Percentiles rank a stretch among this genome's conserved stretches.
Evolutionary conservation across 2,329 filamentous ascomycete species (phyloP).

Genomic region (Myrmaecium sp.): DNA sequence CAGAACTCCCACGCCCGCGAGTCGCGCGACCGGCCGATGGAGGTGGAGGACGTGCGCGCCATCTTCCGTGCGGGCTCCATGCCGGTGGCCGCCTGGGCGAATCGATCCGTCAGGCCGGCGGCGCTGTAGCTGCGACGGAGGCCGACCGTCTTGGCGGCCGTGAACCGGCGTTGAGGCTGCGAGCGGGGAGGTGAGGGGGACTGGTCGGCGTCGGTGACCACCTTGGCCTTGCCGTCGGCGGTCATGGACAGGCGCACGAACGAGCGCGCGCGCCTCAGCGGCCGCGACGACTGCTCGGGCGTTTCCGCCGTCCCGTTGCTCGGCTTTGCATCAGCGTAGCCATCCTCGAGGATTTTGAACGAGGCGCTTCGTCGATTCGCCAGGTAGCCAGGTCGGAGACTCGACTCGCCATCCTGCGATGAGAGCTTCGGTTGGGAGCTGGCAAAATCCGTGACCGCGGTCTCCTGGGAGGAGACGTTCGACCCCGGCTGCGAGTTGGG

Average conservation of each 20-base stretch:
- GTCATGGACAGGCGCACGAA: slow-evolving; percentile 66
- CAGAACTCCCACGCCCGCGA: slow-evolving; percentile 84
- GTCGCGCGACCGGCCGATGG: slow-evolving; percentile 62
- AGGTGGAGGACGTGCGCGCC: slow-evolving; percentile 34
- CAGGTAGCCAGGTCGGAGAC: slow-evolving; percentile 22
- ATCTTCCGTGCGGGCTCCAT: slow-evolving; percentile 15
- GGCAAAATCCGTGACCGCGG: slow-evolving; percentile 11
- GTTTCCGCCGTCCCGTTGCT: not conserved
- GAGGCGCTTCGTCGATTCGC: slow-evolving; percentile 29
- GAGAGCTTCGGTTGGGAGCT: slow-evolving; percentile 16
- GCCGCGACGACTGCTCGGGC: slow-evolving; percentile 16
- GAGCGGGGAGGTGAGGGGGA: slow-evolving; percentile 50
- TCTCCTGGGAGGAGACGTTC: too few species aligned
- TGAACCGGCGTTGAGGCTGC: slow-evolving; percentile 30
- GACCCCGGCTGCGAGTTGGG: too few species aligned
- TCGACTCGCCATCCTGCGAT: slow-evolving; percentile 13
- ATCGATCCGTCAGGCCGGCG: slow-evolving; percentile 25
- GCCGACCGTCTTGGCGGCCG: slow-evolving; percentile 28
- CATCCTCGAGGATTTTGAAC: slow-evolving; percentile 18
- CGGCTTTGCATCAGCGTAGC: slow-evolving; percentile 5
- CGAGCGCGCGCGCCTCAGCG: slow-evolving; percentile 25
- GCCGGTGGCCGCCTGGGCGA: slow-evolving; percentile 10
- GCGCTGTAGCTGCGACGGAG: slow-evolving; percentile 59
- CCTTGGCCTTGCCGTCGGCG: slow-evolving; percentile 77
- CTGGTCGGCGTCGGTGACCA: slow-evolving; percentile 51